Evolutionary conservation across 2,329 filamentous ascomycete genomes (phyloP), one percentile per base, ranked within the genome.

Genomic region (Passalora sequoiae): DNA sequence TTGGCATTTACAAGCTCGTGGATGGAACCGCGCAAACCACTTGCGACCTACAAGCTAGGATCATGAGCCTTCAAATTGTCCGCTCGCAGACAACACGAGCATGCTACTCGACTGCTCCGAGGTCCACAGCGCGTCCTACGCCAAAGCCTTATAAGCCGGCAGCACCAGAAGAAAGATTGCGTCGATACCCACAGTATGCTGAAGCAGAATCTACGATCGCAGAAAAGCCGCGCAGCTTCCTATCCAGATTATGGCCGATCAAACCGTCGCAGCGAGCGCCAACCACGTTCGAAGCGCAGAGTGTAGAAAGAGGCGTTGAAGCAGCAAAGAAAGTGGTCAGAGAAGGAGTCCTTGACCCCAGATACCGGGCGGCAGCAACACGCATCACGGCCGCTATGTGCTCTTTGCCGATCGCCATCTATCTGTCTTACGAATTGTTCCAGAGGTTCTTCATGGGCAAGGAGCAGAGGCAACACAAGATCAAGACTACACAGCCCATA

Each of bases 401-500:
- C 19, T 51, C 50, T 7, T 16, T 59, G 39, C 59, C 60, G 8
- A 38, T 62, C 20, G 51, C 51, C n/a, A 41, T 63, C 7, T 51
- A 48, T 6, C 42, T 57, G 22, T 50, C 53, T 13, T 62, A 51
- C 19, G 55, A 60, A 43, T 37, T 63, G 28, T 59, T 48, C 19
- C 47, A 59, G 47, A 39, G 60, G 36, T 43, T 52, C 19, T 59
- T 62, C 37, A 39, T 43, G 44, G 57, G 58, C 8, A 57, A 59
- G 41, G 49, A 57, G 49, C 49, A 54, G 44, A 61, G 59, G 49
- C 41, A 33, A 20, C n/a, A 25, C 40, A 20, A 15, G 20, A 25
- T 15, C 40, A 9, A 15, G 20, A 22, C 33, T 17, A 22, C 21
- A 6, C 17, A 33, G 21, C 15, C 28, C 42, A 20, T 32, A 24